Conservation (phyloP, 2,329 filamentous ascomycete species). For the Zymoseptoria crescenta region DNA sequence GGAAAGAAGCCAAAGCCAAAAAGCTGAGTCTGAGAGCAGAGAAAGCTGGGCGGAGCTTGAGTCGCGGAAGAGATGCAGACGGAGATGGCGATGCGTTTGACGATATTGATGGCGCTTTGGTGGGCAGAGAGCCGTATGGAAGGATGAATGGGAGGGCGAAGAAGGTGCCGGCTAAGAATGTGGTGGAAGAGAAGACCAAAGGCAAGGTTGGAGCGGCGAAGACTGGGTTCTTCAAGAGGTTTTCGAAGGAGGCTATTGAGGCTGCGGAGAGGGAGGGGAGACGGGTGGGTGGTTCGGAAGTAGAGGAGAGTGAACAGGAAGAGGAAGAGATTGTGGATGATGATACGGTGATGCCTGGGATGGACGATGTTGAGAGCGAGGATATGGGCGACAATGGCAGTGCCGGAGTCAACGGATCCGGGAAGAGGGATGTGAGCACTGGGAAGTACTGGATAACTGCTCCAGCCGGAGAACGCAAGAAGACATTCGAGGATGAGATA, state of each 20-base stretch:
- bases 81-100: slow-evolving; percentile 31
- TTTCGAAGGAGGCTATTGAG: slow-evolving; percentile 6
- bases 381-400: background rate
- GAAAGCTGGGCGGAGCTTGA: background rate
- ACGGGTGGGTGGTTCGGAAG: background rate
- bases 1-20: slow-evolving; percentile 14
- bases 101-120: slow-evolving; percentile 37
- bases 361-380: background rate
- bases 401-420: background rate
- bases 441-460: slow-evolving; percentile 5
- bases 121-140: slow-evolving; percentile 6
- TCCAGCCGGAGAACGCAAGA: slow-evolving; percentile 17
- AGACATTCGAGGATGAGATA: slow-evolving; percentile 29
- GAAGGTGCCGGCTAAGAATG: slow-evolving; percentile 6
- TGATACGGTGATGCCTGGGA: background rate
- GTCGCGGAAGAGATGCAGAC: background rate
- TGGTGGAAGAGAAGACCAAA: slow-evolving; percentile 6
- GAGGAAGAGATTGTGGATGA: slow-evolving; percentile 1
- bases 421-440: background rate
- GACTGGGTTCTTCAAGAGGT: slow-evolving; percentile 25
- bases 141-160: slow-evolving; percentile 6
- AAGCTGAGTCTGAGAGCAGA: background rate
- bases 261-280: background rate
- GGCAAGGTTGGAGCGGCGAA: slow-evolving; percentile 2
- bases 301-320: background rate